Percentiles rank a stretch among this genome's conserved stretches.
Conservation (phyloP, 2,329 filamentous ascomycete genomes). For the Niveomyces coronatus region DNA sequence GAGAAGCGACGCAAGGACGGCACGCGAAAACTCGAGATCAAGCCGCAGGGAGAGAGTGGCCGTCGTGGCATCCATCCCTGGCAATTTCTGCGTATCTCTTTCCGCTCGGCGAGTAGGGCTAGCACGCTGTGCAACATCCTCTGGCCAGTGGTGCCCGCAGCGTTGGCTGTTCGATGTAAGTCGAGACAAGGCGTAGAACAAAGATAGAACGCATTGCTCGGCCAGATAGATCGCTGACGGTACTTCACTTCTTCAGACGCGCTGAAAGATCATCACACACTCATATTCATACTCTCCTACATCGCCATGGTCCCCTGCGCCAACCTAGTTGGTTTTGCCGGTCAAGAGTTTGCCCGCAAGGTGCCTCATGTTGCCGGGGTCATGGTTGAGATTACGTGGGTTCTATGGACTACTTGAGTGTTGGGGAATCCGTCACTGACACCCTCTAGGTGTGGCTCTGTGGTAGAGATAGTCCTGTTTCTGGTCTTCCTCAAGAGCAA, state of each 20-base stretch:
- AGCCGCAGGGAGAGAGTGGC: slow-evolving; percentile 32
- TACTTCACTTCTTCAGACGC: slow-evolving; percentile 19
- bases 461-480: slow-evolving; percentile 77
- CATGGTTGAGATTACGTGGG: slow-evolving; percentile 46
- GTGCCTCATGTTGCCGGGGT: slow-evolving; percentile 63
- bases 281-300: slow-evolving; percentile 38
- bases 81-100: slow-evolving; percentile 33
- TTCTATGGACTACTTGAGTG: not conserved
- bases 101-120: slow-evolving; percentile 32
- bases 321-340: slow-evolving; percentile 39
- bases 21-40: slow-evolving; percentile 12
- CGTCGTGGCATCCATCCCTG: slow-evolving; percentile 32
- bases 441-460: slow-evolving; percentile 45
- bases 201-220: not conserved
- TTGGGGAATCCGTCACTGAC: slow-evolving; percentile 7
- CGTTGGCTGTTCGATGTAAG: slow-evolving; percentile 32
- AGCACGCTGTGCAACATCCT: slow-evolving; percentile 37
- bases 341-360: slow-evolving; percentile 67
- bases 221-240: not conserved
- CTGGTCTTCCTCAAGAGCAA: slow-evolving; percentile 52
- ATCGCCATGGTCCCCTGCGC: slow-evolving; percentile 42
- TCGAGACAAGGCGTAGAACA: not conserved
- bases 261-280: slow-evolving; percentile 26
- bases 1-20: slow-evolving; percentile 11
- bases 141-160: slow-evolving; percentile 40